A percentile compares a stretch with the other conserved stretches of the same genome.
Conservation (phyloP, 2,329 filamentous ascomycete genomes). For the Diaporthe velutina region DNA sequence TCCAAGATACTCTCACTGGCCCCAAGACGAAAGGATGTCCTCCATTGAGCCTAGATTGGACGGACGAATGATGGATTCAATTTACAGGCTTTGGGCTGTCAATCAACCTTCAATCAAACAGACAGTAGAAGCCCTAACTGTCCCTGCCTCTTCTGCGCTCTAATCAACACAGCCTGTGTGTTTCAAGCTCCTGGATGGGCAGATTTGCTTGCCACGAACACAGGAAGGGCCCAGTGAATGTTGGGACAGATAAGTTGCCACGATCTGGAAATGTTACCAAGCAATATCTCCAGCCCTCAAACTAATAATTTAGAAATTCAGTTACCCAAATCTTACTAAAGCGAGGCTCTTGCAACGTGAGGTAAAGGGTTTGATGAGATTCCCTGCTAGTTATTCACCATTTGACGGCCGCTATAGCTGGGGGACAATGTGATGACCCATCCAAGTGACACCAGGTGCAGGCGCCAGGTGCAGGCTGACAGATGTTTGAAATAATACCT, state of each 20-base stretch:
- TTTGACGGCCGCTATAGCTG: not conserved
- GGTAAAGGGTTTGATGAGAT: not conserved
- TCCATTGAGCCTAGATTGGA: not conserved
- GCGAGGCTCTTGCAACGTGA: not conserved
- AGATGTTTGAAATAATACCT: not conserved
- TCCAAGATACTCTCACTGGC: not conserved
- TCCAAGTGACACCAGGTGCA: not conserved
- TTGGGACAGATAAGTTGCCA: not conserved
- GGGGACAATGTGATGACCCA: not conserved
- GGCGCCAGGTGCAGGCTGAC: too few species aligned
- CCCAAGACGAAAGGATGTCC: not conserved
- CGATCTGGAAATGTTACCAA: not conserved
- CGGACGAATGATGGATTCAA: not conserved
- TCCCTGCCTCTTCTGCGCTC: too few species aligned
- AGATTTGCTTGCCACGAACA: not conserved
- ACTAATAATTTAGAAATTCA: not conserved
- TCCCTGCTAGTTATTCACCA: not conserved
- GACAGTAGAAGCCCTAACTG: not conserved
- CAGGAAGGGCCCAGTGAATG: not conserved
- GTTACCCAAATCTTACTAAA: not conserved
- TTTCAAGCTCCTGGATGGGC: not conserved
- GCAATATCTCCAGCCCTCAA: not conserved
- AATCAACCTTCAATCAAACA: not conserved
- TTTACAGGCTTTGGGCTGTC: too few species aligned
- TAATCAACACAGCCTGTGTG: not conserved